phyloP scores from a whole-genome alignment of 2,329 filamentous ascomycete genomes.

The Ophiostoma sp. region DNA sequence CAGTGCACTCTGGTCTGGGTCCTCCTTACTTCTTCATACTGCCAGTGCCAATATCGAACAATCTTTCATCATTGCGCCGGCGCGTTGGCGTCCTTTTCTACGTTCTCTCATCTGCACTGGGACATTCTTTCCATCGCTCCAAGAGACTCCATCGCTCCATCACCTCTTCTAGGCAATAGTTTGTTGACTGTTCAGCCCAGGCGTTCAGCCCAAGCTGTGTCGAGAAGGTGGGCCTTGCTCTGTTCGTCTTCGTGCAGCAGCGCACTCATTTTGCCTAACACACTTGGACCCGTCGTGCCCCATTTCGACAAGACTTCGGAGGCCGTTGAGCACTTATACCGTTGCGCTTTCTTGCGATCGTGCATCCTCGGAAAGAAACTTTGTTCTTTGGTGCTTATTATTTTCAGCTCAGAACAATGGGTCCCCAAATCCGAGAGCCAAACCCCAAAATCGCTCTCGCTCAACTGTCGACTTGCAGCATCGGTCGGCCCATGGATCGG shows the following conservation, averaged over 20 bases:
- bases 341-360: not conserved
- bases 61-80: not conserved
- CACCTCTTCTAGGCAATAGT: not conserved
- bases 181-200: not conserved
- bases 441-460: not conserved
- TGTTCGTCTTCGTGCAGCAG: not conserved
- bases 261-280: not conserved
- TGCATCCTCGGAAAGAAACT: not conserved
- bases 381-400: too few relatives aligned
- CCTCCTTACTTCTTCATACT: too few relatives aligned
- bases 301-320: not conserved
- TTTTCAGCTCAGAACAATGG: too few relatives aligned
- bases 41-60: not conserved
- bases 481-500: constrained; percentile 11
- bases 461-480: constrained; percentile 15
- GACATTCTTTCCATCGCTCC: not conserved
- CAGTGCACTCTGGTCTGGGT: not conserved
- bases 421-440: too few relatives aligned
- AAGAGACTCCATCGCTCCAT: not conserved
- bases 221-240: not conserved
- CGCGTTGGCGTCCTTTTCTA: not conserved
- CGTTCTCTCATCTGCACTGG: not conserved
- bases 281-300: not conserved
- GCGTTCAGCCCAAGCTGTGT: not conserved
- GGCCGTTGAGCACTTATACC: not conserved